phyloP scores from a whole-genome alignment of 345 rosid species.

The Ceriops zippeliana region DNA sequence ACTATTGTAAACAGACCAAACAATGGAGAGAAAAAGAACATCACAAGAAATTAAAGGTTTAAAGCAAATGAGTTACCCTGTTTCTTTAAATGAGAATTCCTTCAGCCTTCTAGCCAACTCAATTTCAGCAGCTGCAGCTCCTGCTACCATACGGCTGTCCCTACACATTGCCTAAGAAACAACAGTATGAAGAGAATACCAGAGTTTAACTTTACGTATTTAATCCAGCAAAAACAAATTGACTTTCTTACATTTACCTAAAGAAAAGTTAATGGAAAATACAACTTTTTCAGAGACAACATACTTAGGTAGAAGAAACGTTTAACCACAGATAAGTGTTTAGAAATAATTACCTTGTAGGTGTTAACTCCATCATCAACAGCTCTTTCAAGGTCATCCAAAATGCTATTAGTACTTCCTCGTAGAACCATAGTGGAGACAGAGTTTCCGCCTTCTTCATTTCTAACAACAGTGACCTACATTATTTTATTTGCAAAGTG shows the following conservation, averaged over 20 bases:
- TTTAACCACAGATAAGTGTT: not conserved
- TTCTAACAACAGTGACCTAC: slow-evolving; percentile 81
- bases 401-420: slow-evolving; percentile 92
- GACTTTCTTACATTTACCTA: not conserved
- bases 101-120: slow-evolving; percentile 91
- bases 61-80: slow-evolving; percentile 49
- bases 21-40: slow-evolving; percentile 5
- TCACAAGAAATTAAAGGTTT: not conserved
- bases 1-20: not conserved
- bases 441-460: slow-evolving; percentile 92
- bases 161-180: slow-evolving; percentile 87
- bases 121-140: slow-evolving; percentile 95
- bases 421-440: slow-evolving; percentile 83
- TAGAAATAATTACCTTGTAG: slow-evolving; percentile 62
- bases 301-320: not conserved
- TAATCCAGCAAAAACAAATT: not conserved
- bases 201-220: not conserved
- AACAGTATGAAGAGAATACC: not conserved
- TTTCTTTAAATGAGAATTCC: slow-evolving; percentile 88
- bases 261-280: not conserved
- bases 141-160: slow-evolving; percentile 89
- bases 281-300: not conserved
- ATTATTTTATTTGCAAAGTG: slow-evolving; percentile 12
- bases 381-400: slow-evolving; percentile 99
- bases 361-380: slow-evolving; percentile 99